Conservation (phyloP, 768 basidiomycete genomes). For the Termitomyces sp. region DNA sequence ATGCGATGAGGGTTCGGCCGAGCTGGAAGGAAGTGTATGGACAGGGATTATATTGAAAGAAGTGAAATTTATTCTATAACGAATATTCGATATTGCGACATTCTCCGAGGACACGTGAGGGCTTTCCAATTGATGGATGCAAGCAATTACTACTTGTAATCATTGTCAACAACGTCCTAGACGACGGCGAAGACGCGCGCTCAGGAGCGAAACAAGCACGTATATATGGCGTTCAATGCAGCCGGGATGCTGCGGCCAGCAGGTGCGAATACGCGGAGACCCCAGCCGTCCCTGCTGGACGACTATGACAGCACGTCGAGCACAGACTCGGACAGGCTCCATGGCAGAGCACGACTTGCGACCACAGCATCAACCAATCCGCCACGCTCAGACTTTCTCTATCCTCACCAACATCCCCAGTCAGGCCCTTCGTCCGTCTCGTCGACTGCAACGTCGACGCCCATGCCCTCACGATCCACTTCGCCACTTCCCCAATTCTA, state of each 20-base stretch:
- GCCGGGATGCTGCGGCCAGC: constrained; percentile 19
- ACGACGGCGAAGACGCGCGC: constrained; percentile 13
- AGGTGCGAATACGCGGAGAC: constrained; percentile 17
- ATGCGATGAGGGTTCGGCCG: constrained; percentile 53
- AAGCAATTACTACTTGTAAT: too few relatives aligned
- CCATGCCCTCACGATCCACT: constrained; percentile 57
- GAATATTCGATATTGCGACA: neutral
- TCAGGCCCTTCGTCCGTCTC: constrained; percentile 36
- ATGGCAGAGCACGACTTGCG: constrained; percentile 8
- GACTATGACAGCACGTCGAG: constrained; percentile 44
- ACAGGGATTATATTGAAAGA: constrained; percentile 38
- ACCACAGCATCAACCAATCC: constrained; percentile 17
- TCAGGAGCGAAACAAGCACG: constrained; percentile 3
- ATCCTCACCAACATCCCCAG: constrained; percentile 29
- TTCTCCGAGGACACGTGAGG: constrained; percentile 14
- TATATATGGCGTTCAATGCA: constrained; percentile 18
- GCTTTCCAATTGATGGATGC: constrained; percentile 6
- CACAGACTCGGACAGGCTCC: constrained; percentile 38
- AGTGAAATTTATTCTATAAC: neutral
- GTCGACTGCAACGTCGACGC: constrained; percentile 43
- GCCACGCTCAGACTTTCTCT: constrained; percentile 26
- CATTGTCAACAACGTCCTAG: constrained; percentile 10
- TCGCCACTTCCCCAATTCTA: constrained; percentile 60
- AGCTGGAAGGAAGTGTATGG: constrained; percentile 72
- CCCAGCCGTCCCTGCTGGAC: constrained; percentile 20